Evolutionary conservation across 2,329 filamentous ascomycete genomes (phyloP).

Genomic region (Thielaviopsis ethacetica): DNA sequence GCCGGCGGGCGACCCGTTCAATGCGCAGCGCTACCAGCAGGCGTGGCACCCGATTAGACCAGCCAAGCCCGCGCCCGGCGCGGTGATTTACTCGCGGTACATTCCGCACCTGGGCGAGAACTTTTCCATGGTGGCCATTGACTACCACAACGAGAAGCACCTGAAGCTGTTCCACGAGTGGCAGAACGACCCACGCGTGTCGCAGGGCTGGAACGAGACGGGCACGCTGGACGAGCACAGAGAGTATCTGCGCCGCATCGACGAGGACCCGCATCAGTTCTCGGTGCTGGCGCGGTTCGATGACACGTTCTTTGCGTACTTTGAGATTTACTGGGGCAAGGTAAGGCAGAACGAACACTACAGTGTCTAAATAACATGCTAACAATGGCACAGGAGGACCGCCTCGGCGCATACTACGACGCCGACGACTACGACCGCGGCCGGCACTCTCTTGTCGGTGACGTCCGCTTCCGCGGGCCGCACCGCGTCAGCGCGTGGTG

Average conservation of each 20-base stretch:
- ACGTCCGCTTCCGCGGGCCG: conserved; percentile 41
- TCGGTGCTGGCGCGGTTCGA: conserved; percentile 57
- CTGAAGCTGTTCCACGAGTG: conserved; percentile 57
- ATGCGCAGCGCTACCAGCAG: conserved; percentile 29
- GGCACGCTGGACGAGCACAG: conserved; percentile 60
- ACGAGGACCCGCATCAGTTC: conserved; percentile 56
- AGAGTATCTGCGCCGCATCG: conserved; percentile 50
- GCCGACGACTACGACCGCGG: conserved; percentile 41
- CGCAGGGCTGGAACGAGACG: conserved; percentile 65
- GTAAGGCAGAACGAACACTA: conserved; percentile 21
- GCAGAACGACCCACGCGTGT: conserved; percentile 73
- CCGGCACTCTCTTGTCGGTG: conserved; percentile 41
- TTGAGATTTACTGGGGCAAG: conserved; percentile 65
- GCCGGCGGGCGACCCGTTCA: conserved; percentile 24
- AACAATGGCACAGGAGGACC: conserved; percentile 31
- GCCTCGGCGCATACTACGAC: conserved; percentile 38
- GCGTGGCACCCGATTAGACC: conserved; percentile 55
- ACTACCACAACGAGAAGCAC: conserved; percentile 48
- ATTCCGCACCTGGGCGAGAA: conserved; percentile 60
- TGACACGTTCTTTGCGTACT: conserved; percentile 57
- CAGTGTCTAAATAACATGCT: not conserved
- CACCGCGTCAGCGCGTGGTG: conserved; percentile 46
- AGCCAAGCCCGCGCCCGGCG: conserved; percentile 53
- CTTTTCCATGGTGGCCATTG: conserved; percentile 61
- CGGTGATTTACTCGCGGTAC: conserved; percentile 61